A percentile compares a stretch with the other conserved stretches of the same genome.
phyloP scores from a whole-genome alignment of 2,329 filamentous ascomycete species.

The Zasmidium citrigriseum region DNA sequence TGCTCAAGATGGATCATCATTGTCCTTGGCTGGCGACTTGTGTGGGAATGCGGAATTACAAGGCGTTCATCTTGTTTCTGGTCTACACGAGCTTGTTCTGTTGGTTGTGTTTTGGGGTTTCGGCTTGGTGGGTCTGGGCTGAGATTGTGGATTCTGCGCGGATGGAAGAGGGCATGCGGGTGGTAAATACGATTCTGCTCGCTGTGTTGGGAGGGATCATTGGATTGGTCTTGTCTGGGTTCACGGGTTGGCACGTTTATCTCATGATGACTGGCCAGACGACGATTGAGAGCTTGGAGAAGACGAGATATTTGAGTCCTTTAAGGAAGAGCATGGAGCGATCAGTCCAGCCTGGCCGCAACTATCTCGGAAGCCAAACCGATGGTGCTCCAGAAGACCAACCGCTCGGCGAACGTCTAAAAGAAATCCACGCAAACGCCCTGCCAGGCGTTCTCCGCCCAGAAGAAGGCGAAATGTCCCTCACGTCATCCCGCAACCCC shows the following conservation, averaged over 20 bases:
- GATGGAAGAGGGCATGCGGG: conserved; percentile 69
- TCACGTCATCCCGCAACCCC: conserved; percentile 29
- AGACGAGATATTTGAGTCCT: conserved; percentile 87
- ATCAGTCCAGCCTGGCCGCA: conserved; percentile 46
- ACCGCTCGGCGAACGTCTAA: conserved; percentile 67
- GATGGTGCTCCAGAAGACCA: conserved; percentile 19
- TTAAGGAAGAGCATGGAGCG: conserved; percentile 70
- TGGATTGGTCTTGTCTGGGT: conserved; percentile 81
- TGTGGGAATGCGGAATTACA: conserved; percentile 92
- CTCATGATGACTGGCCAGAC: conserved; percentile 79
- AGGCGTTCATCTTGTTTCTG: conserved; percentile 89
- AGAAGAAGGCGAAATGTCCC: conserved; percentile 71
- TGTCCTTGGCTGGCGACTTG: conserved; percentile 98
- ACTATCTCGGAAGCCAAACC: conserved; percentile 49
- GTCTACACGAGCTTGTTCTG: conserved; percentile 87
- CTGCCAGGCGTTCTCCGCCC: conserved; percentile 77
- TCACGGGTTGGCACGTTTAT: conserved; percentile 89
- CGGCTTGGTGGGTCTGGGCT: conserved; percentile 78
- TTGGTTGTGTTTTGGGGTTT: conserved; percentile 75
- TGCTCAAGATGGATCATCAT: conserved; percentile 99
- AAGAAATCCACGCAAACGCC: conserved; percentile 79
- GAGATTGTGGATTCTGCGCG: conserved; percentile 73
- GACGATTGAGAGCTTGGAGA: conserved; percentile 94
- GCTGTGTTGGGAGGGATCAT: conserved; percentile 88
- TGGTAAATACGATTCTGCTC: conserved; percentile 87